Evolutionary conservation across 352 stramenopile species (phyloP).

Genomic region (Elongisporangium anandrum): DNA sequence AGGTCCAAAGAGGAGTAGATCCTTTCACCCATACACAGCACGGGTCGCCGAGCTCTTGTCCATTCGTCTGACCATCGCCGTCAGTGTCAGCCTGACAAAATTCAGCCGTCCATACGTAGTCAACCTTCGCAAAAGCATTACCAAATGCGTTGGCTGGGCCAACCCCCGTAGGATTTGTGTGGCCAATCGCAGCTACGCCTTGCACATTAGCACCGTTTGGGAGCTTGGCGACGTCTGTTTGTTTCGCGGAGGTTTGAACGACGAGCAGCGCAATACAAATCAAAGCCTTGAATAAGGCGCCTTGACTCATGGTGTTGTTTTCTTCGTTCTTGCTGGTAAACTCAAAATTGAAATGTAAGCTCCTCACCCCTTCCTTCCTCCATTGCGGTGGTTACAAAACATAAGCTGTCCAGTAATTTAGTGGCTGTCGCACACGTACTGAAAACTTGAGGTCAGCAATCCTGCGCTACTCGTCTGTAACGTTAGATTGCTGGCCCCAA

Average conservation of each 20-base stretch:
- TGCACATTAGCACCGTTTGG: slow-evolving; percentile 38
- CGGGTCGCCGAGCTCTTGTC: slow-evolving; percentile 50
- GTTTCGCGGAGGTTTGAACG: slow-evolving; percentile 1
- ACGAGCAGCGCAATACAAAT: not conserved
- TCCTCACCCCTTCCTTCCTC: too few relatives aligned
- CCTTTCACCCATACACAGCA: slow-evolving; percentile 19
- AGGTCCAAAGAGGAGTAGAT: slow-evolving; percentile 12
- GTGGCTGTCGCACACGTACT: too few relatives aligned
- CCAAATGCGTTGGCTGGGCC: slow-evolving; percentile 23
- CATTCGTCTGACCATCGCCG: slow-evolving; percentile 43
- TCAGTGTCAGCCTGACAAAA: slow-evolving; percentile 31
- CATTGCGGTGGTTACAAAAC: too few relatives aligned
- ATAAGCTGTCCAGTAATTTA: too few relatives aligned
- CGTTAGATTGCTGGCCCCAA: too few relatives aligned
- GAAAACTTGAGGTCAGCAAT: too few relatives aligned
- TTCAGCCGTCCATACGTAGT: slow-evolving; percentile 27
- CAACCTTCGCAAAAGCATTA: slow-evolving; percentile 22
- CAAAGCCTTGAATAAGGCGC: too few relatives aligned
- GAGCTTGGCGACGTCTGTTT: slow-evolving; percentile 13
- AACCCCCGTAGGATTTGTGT: slow-evolving; percentile 16
- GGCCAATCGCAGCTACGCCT: slow-evolving; percentile 22
- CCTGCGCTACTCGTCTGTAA: too few relatives aligned
- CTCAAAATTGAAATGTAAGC: too few relatives aligned
- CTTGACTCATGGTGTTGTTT: too few relatives aligned
- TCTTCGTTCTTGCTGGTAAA: too few relatives aligned